phyloP scores from a whole-genome alignment of 352 stramenopile genomes.

The Phytophthora pseudosyringae region DNA sequence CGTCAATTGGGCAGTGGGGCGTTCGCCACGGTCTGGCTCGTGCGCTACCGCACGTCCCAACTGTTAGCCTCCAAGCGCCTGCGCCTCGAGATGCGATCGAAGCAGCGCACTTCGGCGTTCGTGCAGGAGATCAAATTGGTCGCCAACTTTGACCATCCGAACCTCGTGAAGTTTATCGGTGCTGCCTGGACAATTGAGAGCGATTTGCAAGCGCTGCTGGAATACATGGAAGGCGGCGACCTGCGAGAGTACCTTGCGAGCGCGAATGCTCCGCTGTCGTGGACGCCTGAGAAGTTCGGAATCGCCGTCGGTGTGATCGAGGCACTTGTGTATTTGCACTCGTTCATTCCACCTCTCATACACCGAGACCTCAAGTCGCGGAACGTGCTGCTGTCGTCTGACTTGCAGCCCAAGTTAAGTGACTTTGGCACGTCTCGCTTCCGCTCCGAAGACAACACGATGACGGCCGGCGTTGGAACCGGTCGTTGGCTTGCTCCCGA shows the following conservation, averaged over 20 bases:
- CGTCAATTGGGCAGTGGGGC: conserved; percentile 32
- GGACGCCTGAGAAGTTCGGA: conserved; percentile 34
- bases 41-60: conserved; percentile 31
- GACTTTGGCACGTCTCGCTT: conserved; percentile 56
- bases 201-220: conserved; percentile 49
- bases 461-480: conserved; percentile 44
- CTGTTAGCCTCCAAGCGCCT: conserved; percentile 40
- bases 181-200: conserved; percentile 51
- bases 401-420: conserved; percentile 45
- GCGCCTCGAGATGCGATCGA: conserved; percentile 20
- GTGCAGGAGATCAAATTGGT: conserved; percentile 53
- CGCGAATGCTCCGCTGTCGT: conserved; percentile 1
- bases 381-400: conserved; percentile 47
- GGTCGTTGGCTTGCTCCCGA: conserved; percentile 53
- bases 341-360: conserved; percentile 36
- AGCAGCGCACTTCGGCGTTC: conserved; percentile 45
- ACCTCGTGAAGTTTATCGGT: conserved; percentile 50
- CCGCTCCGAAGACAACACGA: conserved; percentile 43
- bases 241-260: conserved; percentile 33
- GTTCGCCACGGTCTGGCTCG: conserved; percentile 40
- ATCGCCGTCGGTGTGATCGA: conserved; percentile 50
- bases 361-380: conserved; percentile 56
- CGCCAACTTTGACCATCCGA: conserved; percentile 50
- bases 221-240: conserved; percentile 59
- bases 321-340: conserved; percentile 52